Evolutionary conservation across 805 yeast genomes (phyloP), one percentile per base, ranked within the genome.

Genomic region (Lipomyces yamanashiensis): DNA sequence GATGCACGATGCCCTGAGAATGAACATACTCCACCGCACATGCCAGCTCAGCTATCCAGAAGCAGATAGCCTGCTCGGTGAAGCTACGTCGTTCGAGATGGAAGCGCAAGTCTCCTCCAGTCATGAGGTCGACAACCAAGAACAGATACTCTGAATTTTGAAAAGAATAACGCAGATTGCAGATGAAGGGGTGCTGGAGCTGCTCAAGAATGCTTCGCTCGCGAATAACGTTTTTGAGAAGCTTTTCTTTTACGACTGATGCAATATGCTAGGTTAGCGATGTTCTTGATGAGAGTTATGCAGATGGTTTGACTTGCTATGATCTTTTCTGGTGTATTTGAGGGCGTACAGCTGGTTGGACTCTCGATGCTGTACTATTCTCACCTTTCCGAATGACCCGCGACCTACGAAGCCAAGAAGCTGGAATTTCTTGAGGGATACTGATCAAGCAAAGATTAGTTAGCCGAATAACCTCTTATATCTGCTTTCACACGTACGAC

Each of bases 371-470:
- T 67, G 63, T 15, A 72, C 75, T 21, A 72, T 82, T 66, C 96
- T 79, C 21, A 91, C 96, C 54, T 88, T 89, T 36, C 97, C 96
- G 78, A 88, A 91, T 0, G 96, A 84, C 34, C 97, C 97, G 54
- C 88, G 81, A 13, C 96, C 96, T 63, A 91, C 82, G 53, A 88
- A 88, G 72, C 89, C 95, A 75, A 64, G 49, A 39, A 73, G 55
- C 15, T 54, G 47, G 56, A 72, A 73, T 39, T 64, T 65, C n/a
- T 64, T 61, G 8, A 73, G 59, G 28, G 68, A 62, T 36, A 36
- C 44, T 23, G 61, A 33, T 7, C n/a, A 39, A n/a, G 5, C 3
- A 23, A 23, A 7, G 19, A 6, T 10, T 13, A 33, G 44, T 43
- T 45, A 48, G 44, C 2, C 2, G 47, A 15, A 19, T 1, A 10